Evolutionary conservation across 495 filamentous ascomycete species (phyloP).

Genomic region (Penicillium ochrochloron): DNA sequence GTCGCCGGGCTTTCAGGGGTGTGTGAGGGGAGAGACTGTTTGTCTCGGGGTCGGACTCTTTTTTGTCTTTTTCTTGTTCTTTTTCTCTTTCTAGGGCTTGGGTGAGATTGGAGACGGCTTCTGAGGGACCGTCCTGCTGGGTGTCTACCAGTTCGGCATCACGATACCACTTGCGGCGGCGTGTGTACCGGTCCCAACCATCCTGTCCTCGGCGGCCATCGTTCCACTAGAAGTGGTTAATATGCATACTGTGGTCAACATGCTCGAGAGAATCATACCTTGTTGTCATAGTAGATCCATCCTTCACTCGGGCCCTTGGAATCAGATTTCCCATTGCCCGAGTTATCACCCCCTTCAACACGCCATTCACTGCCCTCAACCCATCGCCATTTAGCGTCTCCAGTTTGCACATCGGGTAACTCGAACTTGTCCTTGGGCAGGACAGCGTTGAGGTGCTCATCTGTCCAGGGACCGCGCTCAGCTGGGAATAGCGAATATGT

Average conservation of each 20-base stretch:
- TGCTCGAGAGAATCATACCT: slow-evolving; percentile 56
- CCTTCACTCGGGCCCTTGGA: slow-evolving; percentile 64
- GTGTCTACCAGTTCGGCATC: slow-evolving; percentile 93
- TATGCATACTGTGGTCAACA: background rate
- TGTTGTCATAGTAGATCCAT: slow-evolving; percentile 99
- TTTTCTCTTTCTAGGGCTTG: slow-evolving; percentile 39
- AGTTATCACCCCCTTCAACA: slow-evolving; percentile 74
- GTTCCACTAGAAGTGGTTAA: slow-evolving; percentile 68
- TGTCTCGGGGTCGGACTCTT: slow-evolving; percentile 29
- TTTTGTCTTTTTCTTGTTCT: slow-evolving; percentile 23
- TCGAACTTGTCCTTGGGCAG: slow-evolving; percentile 81
- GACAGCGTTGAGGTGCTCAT: slow-evolving; percentile 86
- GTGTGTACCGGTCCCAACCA: slow-evolving; percentile 93
- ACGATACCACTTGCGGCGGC: slow-evolving; percentile 92
- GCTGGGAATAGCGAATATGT: slow-evolving; percentile 87
- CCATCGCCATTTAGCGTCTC: slow-evolving; percentile 87
- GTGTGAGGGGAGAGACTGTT: slow-evolving; percentile 39
- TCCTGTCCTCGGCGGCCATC: slow-evolving; percentile 87
- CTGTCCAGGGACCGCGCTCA: slow-evolving; percentile 89
- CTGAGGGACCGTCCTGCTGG: slow-evolving; percentile 38
- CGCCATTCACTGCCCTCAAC: slow-evolving; percentile 82
- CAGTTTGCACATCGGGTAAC: slow-evolving; percentile 83
- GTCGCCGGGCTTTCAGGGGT: slow-evolving; percentile 40
- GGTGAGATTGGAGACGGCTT: slow-evolving; percentile 37
- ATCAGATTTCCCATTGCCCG: slow-evolving; percentile 33